These are phyloP conservation scores for Baeospora myosura DNA, from an alignment of 1,284 basidiomycete genomes.

Conservation along the genomic window DNA sequence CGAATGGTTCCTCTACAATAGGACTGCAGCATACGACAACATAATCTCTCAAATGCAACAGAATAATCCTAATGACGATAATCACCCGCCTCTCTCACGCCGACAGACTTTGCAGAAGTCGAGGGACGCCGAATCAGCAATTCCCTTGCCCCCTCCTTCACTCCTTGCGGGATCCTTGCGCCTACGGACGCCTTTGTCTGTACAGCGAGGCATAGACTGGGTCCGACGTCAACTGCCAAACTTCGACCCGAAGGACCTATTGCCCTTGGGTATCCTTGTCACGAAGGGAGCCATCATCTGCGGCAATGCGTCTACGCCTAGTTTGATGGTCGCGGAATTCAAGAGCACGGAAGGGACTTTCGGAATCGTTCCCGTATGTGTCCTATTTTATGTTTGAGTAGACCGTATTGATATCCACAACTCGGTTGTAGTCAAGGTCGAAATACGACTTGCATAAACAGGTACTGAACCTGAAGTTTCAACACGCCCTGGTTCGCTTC, in stretches of 20 bases:
- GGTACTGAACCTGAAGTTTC: conserved; percentile 63
- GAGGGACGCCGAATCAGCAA: neutral
- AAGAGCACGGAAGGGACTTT: conserved; percentile 67
- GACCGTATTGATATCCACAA: conserved; percentile 4
- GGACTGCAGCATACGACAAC: conserved; percentile 79
- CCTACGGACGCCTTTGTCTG: conserved; percentile 34
- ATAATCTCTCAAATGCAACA: conserved; percentile 71
- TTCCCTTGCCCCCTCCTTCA: too few relatives aligned
- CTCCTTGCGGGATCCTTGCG: conserved; percentile 23
- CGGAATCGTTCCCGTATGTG: conserved; percentile 62
- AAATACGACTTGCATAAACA: conserved; percentile 78
- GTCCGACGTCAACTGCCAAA: conserved; percentile 55
- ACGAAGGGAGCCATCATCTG: conserved; percentile 71
- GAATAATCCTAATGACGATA: conserved; percentile 24
- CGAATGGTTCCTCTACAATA: conserved; percentile 88
- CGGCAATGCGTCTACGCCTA: conserved; percentile 80
- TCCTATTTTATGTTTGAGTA: conserved; percentile 1
- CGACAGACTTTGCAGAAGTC: conserved; percentile 19
- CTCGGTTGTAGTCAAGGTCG: conserved; percentile 59
- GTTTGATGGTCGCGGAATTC: conserved; percentile 75
- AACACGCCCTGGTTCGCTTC: conserved; percentile 56
- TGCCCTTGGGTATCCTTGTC: conserved; percentile 74
- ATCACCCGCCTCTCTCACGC: conserved; percentile 13
- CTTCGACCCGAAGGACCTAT: conserved; percentile 68
- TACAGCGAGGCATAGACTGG: conserved; percentile 42